These are phyloP conservation scores for Typha latifolia DNA, from an alignment of 176 grass and related monocot species.

Conservation along the genomic window DNA sequence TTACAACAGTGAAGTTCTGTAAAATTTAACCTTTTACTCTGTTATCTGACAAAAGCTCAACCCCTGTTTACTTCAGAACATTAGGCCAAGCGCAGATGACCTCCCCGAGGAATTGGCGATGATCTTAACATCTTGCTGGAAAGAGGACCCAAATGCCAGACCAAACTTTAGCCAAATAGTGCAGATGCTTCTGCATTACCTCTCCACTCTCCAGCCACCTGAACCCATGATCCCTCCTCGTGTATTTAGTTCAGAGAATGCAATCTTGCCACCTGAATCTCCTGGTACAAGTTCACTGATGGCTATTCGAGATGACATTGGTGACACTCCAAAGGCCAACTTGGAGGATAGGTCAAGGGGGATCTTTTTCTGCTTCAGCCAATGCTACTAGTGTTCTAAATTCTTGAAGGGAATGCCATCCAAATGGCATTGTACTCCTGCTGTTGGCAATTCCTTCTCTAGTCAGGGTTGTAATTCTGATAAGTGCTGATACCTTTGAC, in stretches of 20 bases:
- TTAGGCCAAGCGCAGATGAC: slow-evolving; percentile 84
- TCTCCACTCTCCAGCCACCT: slow-evolving; percentile 61
- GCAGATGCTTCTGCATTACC: slow-evolving; percentile 90
- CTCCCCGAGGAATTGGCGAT: slow-evolving; percentile 59
- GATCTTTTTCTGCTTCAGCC: slow-evolving; percentile 93
- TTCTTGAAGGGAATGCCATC: slow-evolving; percentile 8
- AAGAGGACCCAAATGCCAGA: slow-evolving; percentile 79
- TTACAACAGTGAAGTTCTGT: not conserved
- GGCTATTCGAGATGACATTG: slow-evolving; percentile 62
- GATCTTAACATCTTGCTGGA: slow-evolving; percentile 89
- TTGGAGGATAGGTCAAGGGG: slow-evolving; percentile 53
- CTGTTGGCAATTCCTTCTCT: no score
- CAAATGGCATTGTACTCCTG: no score
- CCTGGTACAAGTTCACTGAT: slow-evolving; percentile 88
- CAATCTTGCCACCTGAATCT: slow-evolving; percentile 78
- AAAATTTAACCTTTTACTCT: not conserved
- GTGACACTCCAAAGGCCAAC: slow-evolving; percentile 37
- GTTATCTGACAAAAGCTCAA: not conserved
- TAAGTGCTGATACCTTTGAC: no score
- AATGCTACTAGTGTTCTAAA: slow-evolving; percentile 58
- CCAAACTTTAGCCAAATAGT: slow-evolving; percentile 93
- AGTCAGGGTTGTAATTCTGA: no score
- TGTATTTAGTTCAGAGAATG: slow-evolving; percentile 71
- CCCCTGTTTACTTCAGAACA: slow-evolving; percentile 49
- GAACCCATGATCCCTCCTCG: slow-evolving; percentile 39